These are phyloP conservation scores for Penstemon davidsonii DNA, from an alignment of 257 asterid species.

Conservation along the genomic window DNA sequence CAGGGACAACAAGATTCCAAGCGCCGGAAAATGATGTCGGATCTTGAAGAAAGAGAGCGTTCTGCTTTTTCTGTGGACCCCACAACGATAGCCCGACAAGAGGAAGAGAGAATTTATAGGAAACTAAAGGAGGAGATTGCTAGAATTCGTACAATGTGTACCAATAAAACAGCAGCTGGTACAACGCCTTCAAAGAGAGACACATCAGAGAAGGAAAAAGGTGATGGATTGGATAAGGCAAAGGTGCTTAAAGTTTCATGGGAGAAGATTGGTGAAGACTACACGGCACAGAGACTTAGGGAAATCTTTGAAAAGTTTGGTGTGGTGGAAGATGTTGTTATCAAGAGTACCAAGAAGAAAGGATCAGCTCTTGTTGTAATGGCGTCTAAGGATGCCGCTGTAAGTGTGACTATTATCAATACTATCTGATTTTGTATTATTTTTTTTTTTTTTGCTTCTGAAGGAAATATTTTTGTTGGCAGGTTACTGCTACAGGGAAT, in stretches of 20 bases:
- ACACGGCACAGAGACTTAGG: constrained; percentile 56
- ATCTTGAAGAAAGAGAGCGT: constrained; percentile 74
- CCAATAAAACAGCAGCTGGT: constrained; percentile 35
- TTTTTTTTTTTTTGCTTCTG: constrained; percentile 17
- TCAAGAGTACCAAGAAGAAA: constrained; percentile 72
- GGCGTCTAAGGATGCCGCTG: constrained; percentile 75
- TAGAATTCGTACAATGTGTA: constrained; percentile 56
- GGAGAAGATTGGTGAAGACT: constrained; percentile 77
- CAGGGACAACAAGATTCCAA: constrained; percentile 64
- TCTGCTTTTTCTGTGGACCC: constrained; percentile 57
- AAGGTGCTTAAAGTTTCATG: constrained; percentile 86
- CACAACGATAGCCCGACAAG: constrained; percentile 44
- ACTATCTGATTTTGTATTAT: not conserved
- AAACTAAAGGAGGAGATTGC: constrained; percentile 63
- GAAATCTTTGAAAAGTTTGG: constrained; percentile 76
- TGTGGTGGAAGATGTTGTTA: constrained; percentile 75
- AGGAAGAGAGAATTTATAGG: constrained; percentile 60
- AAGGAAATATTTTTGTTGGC: constrained; percentile 13
- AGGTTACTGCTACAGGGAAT: constrained; percentile 61
- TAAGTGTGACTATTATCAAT: constrained; percentile 30
- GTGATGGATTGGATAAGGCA: constrained; percentile 51
- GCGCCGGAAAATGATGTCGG: constrained; percentile 77
- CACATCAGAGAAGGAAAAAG: constrained; percentile 27
- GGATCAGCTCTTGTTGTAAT: constrained; percentile 86
- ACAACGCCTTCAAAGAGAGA: constrained; percentile 41